Evolutionary conservation across 208 protist genomes (phyloP), one percentile per base, ranked within the genome.

Genomic region (Acanthamoeba lenticulata): DNA sequence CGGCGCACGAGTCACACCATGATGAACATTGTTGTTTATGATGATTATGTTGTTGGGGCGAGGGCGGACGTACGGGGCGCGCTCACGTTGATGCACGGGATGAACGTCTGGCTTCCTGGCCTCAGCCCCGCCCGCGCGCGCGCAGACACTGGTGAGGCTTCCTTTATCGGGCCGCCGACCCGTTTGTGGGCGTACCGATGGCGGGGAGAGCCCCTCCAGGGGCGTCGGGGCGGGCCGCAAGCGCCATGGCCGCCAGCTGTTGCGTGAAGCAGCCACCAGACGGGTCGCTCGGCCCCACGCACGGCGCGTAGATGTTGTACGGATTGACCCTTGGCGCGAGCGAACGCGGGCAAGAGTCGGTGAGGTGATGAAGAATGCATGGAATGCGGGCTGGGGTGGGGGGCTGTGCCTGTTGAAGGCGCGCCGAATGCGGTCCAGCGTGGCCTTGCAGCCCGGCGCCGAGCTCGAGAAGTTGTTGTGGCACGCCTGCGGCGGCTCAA

Each of bases 61-160:
- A 29, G 62, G n/a, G 19, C 17, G 34, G 0, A 57, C 81, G 44
- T 90, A 60, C 44, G 49, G 3, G 83, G 44, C 4, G 52, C 67
- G 83, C 40, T 86, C n/a, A 93, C 57, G 45, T 95, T 88, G 32
- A 95, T 67, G 88, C 94, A 95, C 15, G 94, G 94, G 9, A 95
- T 85, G 44, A 95, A 95, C 24, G 83, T 90, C 34, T 93, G 85
- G 3, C 57, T 85, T 21, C 65, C 92, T 52, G 5, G 45, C 15
- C 9, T 52, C n/a, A n/a, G n/a, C n/a, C n/a, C n/a, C n/a, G n/a
- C n/a, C n/a, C n/a, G n/a, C 17, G 52, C 52, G 52, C 17, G 52
- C 13, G n/a, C n/a, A n/a, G n/a, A n/a, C n/a, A n/a, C n/a, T n/a
- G n/a, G n/a, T n/a, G n/a, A n/a, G n/a, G n/a, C n/a, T n/a, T n/a